Evolutionary conservation across 768 basidiomycete genomes (phyloP).

Genomic region (Boletus eberwhitei): DNA sequence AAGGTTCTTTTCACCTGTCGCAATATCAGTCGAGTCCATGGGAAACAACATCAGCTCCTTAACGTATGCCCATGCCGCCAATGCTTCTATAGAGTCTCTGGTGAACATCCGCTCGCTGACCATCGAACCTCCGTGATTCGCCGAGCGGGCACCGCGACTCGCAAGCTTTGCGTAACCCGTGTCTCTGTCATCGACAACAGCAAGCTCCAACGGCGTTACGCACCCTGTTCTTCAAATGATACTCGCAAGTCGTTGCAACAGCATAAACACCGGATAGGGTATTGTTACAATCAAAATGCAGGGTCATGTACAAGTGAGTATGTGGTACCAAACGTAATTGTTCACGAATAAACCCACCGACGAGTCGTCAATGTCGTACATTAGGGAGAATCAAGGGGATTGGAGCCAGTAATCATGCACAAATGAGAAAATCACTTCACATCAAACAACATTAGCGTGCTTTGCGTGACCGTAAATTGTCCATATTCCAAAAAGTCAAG

Average conservation of each 20-base stretch:
- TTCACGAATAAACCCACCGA: constrained; percentile 8
- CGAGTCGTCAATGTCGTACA: constrained; percentile 23
- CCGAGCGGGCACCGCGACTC: not conserved
- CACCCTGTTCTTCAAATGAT: constrained; percentile 12
- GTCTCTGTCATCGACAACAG: not conserved
- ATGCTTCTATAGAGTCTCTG: constrained; percentile 4
- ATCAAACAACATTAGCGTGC: constrained; percentile 10
- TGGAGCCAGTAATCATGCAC: constrained; percentile 12
- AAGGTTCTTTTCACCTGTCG: not conserved
- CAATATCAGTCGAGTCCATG: not conserved
- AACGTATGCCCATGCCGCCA: too few species aligned
- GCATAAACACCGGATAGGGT: not conserved
- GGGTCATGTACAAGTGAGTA: constrained; percentile 24
- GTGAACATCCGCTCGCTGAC: not conserved
- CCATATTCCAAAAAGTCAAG: constrained; percentile 8
- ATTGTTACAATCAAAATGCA: constrained; percentile 24
- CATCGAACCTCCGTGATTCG: constrained; percentile 2
- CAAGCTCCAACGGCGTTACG: not conserved
- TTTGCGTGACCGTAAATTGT: constrained; percentile 4
- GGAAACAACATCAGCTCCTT: not conserved
- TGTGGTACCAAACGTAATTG: constrained; percentile 9
- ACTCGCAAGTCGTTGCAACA: not conserved
- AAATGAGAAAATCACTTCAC: constrained; percentile 14
- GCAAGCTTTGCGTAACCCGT: not conserved
- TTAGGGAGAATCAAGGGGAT: not conserved